Evolutionary conservation across 805 yeast species (phyloP).

Genomic region (Pichia cephalocereana): DNA sequence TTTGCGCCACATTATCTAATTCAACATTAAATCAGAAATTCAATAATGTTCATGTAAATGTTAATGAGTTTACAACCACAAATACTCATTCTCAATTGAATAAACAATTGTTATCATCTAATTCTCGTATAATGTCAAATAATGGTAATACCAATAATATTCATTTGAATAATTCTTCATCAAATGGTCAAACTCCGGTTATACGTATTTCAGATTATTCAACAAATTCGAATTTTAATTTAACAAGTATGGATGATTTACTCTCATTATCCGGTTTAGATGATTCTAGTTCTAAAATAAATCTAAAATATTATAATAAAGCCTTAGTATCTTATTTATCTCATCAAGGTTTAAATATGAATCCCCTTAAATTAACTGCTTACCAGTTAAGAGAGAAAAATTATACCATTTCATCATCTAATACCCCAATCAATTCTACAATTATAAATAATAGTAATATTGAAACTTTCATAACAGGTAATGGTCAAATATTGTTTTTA

Average conservation of each 20-base stretch:
- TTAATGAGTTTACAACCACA: too few species aligned
- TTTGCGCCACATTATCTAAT: too few species aligned
- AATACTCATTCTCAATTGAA: too few species aligned
- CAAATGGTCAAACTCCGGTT: not conserved
- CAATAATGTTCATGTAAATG: too few species aligned
- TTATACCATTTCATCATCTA: not conserved
- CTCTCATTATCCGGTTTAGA: slow-evolving; percentile 18
- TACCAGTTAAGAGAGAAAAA: slow-evolving; percentile 4
- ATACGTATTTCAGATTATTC: not conserved
- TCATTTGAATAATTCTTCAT: not conserved
- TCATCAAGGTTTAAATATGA: slow-evolving; percentile 23
- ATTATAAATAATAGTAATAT: slow-evolving; percentile 7
- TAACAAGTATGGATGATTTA: slow-evolving; percentile 18
- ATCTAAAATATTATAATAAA: slow-evolving; percentile 21
- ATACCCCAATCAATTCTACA: slow-evolving; percentile 6
- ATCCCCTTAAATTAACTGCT: slow-evolving; percentile 17
- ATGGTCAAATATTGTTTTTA: slow-evolving; percentile 25
- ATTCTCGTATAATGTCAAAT: too few species aligned
- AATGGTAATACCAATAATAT: too few species aligned
- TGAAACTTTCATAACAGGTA: slow-evolving; percentile 24
- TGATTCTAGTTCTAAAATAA: slow-evolving; percentile 6
- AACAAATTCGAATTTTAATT: not conserved
- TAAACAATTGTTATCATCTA: too few species aligned
- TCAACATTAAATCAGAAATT: too few species aligned
- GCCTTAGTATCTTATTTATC: slow-evolving; percentile 16